Evolutionary conservation across 768 basidiomycete genomes (phyloP).

Genomic region (Panus rudis): DNA sequence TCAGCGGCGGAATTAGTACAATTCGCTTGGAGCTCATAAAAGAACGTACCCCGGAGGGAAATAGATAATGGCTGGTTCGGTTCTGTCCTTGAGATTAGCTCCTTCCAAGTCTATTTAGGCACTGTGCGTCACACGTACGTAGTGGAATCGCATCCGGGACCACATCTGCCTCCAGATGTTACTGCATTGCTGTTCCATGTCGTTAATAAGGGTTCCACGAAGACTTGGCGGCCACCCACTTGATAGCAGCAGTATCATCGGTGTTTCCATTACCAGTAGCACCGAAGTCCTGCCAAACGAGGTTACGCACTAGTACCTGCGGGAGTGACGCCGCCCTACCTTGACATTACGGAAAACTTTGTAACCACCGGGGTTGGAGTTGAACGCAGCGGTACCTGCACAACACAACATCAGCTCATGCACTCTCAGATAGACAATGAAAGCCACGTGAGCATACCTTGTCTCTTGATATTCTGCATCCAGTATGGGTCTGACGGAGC

Average conservation of each 20-base stretch:
- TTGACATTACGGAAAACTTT: slow-evolving; percentile 74
- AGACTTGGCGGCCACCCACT: slow-evolving; percentile 30
- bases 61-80: slow-evolving; percentile 66
- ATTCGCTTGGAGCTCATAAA: neutral
- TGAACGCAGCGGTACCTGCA: slow-evolving; percentile 45
- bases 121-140: slow-evolving; percentile 28
- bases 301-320: slow-evolving; percentile 2
- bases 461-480: slow-evolving; percentile 65
- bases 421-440: neutral
- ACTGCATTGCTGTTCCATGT: slow-evolving; percentile 49
- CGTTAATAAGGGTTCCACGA: neutral
- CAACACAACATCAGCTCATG: neutral
- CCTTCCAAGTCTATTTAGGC: neutral
- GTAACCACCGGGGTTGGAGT: slow-evolving; percentile 45
- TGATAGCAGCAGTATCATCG: slow-evolving; percentile 74
- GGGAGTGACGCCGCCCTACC: slow-evolving; percentile 7
- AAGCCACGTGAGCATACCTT: slow-evolving; percentile 20
- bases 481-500: slow-evolving; percentile 54
- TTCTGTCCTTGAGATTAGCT: slow-evolving; percentile 8
- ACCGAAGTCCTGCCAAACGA: slow-evolving; percentile 29
- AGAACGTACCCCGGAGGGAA: slow-evolving; percentile 60
- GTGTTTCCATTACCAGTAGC: slow-evolving; percentile 54
- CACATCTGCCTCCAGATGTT: slow-evolving; percentile 52
- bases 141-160: slow-evolving; percentile 50
- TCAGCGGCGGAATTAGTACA: neutral